Percentiles rank a stretch among this genome's conserved stretches.
Evolutionary conservation across 805 yeast species (phyloP).

Genomic region (Diddensiella transvaalensis): DNA sequence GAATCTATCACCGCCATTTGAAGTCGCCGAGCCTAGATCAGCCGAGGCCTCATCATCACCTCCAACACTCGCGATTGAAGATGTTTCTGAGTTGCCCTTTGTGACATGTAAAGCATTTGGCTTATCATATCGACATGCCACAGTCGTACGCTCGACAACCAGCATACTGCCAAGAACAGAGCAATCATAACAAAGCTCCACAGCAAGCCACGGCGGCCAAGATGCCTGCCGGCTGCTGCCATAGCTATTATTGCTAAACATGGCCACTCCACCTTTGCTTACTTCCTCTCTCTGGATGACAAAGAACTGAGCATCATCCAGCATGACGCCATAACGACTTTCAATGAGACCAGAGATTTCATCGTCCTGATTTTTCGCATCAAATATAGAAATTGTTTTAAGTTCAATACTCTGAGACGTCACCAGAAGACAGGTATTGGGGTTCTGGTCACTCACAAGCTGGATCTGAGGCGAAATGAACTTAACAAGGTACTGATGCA

Average conservation of each 20-base stretch:
- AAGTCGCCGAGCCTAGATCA: too few species aligned
- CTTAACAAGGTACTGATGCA: conserved; percentile 59
- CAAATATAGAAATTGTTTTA: conserved; percentile 62
- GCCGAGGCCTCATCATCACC: conserved; percentile 4
- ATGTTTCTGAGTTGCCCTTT: conserved; percentile 12
- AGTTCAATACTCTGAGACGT: conserved; percentile 69
- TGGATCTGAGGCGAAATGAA: conserved; percentile 83
- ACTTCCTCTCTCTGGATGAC: conserved; percentile 55
- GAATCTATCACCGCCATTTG: conserved; percentile 16
- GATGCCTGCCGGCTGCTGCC: conserved; percentile 47
- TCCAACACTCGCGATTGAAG: conserved; percentile 8
- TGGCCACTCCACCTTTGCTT: conserved; percentile 38
- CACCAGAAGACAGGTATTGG: conserved; percentile 61
- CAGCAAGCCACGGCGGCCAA: conserved; percentile 93
- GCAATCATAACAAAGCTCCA: conserved; percentile 61
- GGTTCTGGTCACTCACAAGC: conserved; percentile 48
- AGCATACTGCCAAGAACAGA: conserved; percentile 45
- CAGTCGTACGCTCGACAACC: conserved; percentile 61
- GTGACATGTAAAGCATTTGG: conserved; percentile 44
- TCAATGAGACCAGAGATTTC: conserved; percentile 50
- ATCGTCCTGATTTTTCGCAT: conserved; percentile 39
- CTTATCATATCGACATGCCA: conserved; percentile 57
- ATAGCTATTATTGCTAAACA: conserved; percentile 50
- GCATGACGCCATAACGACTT: conserved; percentile 63
- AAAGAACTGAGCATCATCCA: conserved; percentile 69